phyloP scores from a whole-genome alignment of 495 filamentous ascomycete genomes.

The Cenococcum geophilum region DNA sequence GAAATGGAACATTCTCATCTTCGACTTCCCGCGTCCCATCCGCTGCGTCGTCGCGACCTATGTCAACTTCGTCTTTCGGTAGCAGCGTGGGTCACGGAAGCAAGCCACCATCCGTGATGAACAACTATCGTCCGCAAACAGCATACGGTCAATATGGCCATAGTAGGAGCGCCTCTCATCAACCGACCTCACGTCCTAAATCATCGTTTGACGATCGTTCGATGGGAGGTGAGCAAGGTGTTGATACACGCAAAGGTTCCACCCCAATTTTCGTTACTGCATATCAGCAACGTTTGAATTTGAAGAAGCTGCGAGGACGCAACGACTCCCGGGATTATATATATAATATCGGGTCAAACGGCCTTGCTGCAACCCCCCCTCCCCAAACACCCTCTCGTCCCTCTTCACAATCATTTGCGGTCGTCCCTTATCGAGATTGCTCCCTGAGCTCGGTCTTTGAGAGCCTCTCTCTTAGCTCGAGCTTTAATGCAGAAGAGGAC shows the following conservation, averaged over 20 bases:
- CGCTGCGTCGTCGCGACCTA: constrained; percentile 2
- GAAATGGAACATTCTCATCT: constrained; percentile 12
- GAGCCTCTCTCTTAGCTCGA: background rate
- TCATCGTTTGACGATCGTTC: background rate
- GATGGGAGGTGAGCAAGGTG: background rate
- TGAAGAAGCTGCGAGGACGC: background rate
- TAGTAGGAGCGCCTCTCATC: constrained; percentile 7
- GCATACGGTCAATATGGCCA: constrained; percentile 17
- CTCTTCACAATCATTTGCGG: background rate
- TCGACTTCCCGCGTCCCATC: constrained; percentile 22
- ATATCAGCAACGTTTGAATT: background rate
- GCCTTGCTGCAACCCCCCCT: background rate
- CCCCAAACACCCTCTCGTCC: background rate
- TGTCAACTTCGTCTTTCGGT: constrained; percentile 19
- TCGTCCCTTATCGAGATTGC: background rate
- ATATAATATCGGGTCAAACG: constrained; percentile 2
- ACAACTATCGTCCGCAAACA: constrained; percentile 10
- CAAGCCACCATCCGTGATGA: constrained; percentile 7
- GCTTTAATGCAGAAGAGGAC: background rate
- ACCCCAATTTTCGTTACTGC: constrained; percentile 9
- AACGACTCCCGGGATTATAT: constrained; percentile 7
- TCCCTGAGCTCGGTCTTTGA: background rate
- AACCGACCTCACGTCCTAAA: background rate
- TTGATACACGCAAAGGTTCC: background rate
- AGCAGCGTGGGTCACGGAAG: constrained; percentile 11